phyloP scores from a whole-genome alignment of 805 yeast genomes.

The Lipomyces kockii region DNA sequence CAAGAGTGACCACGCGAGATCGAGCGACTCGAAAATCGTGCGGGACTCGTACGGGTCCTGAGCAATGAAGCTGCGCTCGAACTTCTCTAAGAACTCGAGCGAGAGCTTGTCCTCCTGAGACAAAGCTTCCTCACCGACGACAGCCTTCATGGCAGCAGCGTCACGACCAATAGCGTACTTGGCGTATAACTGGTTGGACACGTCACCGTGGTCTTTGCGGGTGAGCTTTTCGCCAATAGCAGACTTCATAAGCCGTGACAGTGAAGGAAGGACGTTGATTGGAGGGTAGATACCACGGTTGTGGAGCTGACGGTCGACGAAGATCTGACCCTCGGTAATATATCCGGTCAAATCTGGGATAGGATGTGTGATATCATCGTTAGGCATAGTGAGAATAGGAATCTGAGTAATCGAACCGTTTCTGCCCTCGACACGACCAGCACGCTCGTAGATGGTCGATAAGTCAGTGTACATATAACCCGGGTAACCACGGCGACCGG shows the following conservation, averaged over 20 bases:
- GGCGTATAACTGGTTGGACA: constrained; percentile 97
- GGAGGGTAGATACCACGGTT: constrained; percentile 99
- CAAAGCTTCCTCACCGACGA: constrained; percentile 99
- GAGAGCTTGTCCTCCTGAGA: constrained; percentile 97
- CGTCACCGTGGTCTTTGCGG: constrained; percentile 99
- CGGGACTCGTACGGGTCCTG: constrained; percentile 98
- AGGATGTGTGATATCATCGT: constrained; percentile 99
- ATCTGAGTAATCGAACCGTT: constrained; percentile 99
- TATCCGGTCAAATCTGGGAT: constrained; percentile 99
- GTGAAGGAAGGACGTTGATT: constrained; percentile 94
- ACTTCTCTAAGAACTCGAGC: constrained; percentile 95
- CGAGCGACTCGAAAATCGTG: constrained; percentile 91
- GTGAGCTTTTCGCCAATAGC: constrained; percentile 99
- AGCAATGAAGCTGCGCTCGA: constrained; percentile 90
- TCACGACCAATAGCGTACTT: constrained; percentile 99
- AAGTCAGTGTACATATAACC: constrained; percentile 99
- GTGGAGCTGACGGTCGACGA: constrained; percentile 91
- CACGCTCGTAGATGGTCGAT: constrained; percentile 98
- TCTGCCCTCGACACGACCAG: constrained; percentile 99
- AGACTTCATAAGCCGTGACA: constrained; percentile 97
- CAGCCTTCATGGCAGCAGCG: constrained; percentile 99
- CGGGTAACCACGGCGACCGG: constrained; percentile 99
- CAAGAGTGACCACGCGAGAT: constrained; percentile 96
- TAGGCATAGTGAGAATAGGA: constrained; percentile 99
- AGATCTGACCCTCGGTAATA: constrained; percentile 99